A percentile compares a stretch with the other conserved stretches of the same genome.
These are phyloP conservation scores for Hygrophorus pudorinus DNA, from an alignment of 768 basidiomycete species.

Conservation along the genomic window DNA sequence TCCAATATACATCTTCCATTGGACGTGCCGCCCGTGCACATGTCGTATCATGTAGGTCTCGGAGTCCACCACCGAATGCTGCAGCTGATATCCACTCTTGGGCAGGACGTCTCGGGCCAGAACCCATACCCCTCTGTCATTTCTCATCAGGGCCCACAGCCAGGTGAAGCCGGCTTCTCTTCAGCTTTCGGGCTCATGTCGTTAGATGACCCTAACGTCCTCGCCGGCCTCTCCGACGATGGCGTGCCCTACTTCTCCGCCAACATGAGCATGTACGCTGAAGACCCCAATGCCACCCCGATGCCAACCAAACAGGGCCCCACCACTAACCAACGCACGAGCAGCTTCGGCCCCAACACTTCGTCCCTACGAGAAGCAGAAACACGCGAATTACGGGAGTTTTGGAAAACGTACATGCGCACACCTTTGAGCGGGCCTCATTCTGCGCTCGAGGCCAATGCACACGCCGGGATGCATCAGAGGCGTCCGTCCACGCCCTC, in stretches of 20 bases:
- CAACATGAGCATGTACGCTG: slow-evolving; percentile 9
- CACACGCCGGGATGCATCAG: slow-evolving; percentile 2
- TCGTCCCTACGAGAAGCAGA: slow-evolving; percentile 24
- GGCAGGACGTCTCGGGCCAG: slow-evolving; percentile 1
- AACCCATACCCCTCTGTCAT: not conserved
- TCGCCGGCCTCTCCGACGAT: slow-evolving; percentile 50
- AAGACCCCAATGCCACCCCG: slow-evolving; percentile 39
- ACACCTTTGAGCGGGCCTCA: slow-evolving; percentile 44
- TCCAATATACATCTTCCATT: slow-evolving; percentile 42
- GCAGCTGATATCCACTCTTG: not conserved
- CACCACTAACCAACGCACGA: slow-evolving; percentile 1
- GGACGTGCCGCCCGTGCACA: slow-evolving; percentile 10
- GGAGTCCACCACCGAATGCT: not conserved
- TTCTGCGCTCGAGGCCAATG: slow-evolving; percentile 8
- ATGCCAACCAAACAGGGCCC: slow-evolving; percentile 25
- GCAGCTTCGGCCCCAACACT: slow-evolving; percentile 14
- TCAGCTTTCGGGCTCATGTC: slow-evolving; percentile 69
- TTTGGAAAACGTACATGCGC: slow-evolving; percentile 68
- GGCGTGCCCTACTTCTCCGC: slow-evolving; percentile 53
- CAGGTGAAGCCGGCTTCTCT: slow-evolving; percentile 33
- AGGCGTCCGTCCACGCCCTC: not conserved
- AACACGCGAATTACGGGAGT: slow-evolving; percentile 47
- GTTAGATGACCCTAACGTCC: slow-evolving; percentile 61
- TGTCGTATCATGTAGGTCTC: slow-evolving; percentile 15
- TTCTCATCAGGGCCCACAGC: not conserved